phyloP scores from a whole-genome alignment of 2,329 filamentous ascomycete genomes.

The Xylariaceae sp. region DNA sequence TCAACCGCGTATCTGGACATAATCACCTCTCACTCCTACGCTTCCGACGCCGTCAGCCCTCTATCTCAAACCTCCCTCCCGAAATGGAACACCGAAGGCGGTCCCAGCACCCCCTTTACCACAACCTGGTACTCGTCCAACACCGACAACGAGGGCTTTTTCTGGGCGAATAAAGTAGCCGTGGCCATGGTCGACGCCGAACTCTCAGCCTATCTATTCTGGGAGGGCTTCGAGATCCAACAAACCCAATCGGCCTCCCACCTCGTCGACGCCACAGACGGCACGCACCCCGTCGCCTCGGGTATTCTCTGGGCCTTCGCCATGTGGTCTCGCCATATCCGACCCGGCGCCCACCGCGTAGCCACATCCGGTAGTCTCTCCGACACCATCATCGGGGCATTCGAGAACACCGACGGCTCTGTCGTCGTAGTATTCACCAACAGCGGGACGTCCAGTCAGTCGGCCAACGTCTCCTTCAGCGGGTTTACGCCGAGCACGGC shows the following conservation, averaged over 20 bases:
- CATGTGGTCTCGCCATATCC: slow-evolving; percentile 17
- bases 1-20: slow-evolving; percentile 31
- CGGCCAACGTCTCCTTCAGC: slow-evolving; percentile 11
- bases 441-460: slow-evolving; percentile 14
- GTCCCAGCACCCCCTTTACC: slow-evolving; percentile 29
- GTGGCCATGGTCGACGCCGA: slow-evolving; percentile 38
- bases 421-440: slow-evolving; percentile 22
- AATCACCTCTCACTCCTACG: slow-evolving; percentile 35
- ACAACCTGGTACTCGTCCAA: slow-evolving; percentile 36
- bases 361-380: background rate
- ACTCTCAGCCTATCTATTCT: slow-evolving; percentile 43
- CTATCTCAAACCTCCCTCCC: slow-evolving; percentile 22
- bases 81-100: slow-evolving; percentile 42
- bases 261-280: slow-evolving; percentile 23
- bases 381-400: slow-evolving; percentile 9
- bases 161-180: slow-evolving; percentile 30
- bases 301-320: slow-evolving; percentile 21
- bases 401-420: slow-evolving; percentile 21
- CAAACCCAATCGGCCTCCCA: slow-evolving; percentile 24
- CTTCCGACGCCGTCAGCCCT: slow-evolving; percentile 13
- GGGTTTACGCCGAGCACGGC: slow-evolving; percentile 11
- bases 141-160: slow-evolving; percentile 33
- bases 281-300: slow-evolving; percentile 13
- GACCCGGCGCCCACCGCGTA: slow-evolving; percentile 16
- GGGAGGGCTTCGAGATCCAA: slow-evolving; percentile 35